A percentile compares a stretch with the other conserved stretches of the same genome.
Evolutionary conservation across 345 rosid genomes (phyloP).

Genomic region (Ricinus communis): DNA sequence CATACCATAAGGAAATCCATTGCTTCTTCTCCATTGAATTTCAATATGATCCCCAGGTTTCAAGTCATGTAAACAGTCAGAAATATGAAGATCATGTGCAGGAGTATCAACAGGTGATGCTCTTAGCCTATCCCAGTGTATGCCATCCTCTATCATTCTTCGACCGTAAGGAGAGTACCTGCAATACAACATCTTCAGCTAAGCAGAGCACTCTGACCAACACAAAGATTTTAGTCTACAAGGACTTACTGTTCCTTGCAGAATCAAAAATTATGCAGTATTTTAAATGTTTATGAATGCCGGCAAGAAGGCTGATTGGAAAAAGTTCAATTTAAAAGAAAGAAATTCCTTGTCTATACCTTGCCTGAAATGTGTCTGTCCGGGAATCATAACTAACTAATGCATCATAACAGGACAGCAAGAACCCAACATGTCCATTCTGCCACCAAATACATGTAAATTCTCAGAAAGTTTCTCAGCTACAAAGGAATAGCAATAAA

Average conservation of each 20-base stretch:
- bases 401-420: constrained; percentile 96
- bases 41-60: constrained; percentile 86
- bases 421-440: constrained; percentile 93
- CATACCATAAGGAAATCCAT: constrained; percentile 67
- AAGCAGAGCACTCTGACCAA: not conserved
- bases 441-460: constrained; percentile 27
- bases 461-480: not conserved
- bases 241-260: too few relatives aligned
- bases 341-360: constrained; percentile 38
- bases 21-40: constrained; percentile 96
- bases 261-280: not conserved
- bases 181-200: too few relatives aligned
- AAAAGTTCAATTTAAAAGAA: not conserved
- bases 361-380: constrained; percentile 78
- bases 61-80: constrained; percentile 67
- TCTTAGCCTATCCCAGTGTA: constrained; percentile 82
- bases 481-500: not conserved
- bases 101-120: constrained; percentile 65
- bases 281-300: not conserved
- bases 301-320: not conserved
- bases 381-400: constrained; percentile 69
- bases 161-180: constrained; percentile 89
- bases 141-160: constrained; percentile 57
- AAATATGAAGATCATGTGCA: constrained; percentile 63
- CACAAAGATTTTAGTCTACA: not conserved